Conservation (phyloP, 305 asterid genomes). For the Fraxinus nigra region DNA sequence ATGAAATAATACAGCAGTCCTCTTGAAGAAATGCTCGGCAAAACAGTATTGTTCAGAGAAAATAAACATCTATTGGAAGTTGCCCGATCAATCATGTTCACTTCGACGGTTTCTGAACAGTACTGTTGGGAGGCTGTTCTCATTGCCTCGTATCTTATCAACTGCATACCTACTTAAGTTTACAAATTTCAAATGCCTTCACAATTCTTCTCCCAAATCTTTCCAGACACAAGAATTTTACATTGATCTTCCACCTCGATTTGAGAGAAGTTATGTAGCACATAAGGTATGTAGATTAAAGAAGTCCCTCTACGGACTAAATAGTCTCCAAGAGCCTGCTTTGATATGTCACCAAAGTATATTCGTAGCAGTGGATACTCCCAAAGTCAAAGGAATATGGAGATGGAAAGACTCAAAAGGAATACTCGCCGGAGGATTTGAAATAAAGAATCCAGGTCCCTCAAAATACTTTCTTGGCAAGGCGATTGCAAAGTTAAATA, state of each 20-base stretch:
- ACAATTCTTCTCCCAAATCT: background rate
- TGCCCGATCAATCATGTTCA: background rate
- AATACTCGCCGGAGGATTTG: background rate
- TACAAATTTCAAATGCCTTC: background rate
- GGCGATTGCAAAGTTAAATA: background rate
- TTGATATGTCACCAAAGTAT: background rate
- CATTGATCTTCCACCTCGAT: background rate
- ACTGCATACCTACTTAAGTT: background rate
- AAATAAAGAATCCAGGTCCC: background rate
- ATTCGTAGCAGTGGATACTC: background rate
- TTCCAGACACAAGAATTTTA: background rate
- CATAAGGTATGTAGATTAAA: background rate
- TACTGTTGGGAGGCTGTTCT: background rate
- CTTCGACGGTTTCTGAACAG: background rate
- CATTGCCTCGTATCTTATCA: background rate
- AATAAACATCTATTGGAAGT: background rate
- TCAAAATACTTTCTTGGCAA: background rate
- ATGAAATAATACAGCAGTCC: background rate
- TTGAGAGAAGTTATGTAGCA: background rate
- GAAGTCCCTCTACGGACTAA: background rate
- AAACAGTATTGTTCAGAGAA: background rate
- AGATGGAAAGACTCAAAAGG: background rate
- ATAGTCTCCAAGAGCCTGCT: background rate
- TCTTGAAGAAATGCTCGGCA: background rate
- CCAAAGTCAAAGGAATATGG: background rate